phyloP scores from a whole-genome alignment of 139 green algal species.

The Haematococcus lacustris region DNA sequence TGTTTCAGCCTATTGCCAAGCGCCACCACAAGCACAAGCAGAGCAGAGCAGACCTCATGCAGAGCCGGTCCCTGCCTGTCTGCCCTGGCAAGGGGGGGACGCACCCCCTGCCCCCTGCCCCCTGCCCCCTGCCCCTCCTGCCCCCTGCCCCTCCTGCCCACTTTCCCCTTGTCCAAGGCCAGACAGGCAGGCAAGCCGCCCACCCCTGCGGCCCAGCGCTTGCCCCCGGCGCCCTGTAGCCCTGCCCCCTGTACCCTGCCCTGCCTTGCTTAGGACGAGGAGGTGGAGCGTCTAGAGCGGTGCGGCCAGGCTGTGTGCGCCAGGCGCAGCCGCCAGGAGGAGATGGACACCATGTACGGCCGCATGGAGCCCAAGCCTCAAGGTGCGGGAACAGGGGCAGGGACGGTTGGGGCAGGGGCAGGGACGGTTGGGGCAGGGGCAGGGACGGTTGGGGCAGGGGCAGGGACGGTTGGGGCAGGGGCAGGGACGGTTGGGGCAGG shows the following conservation, averaged over 20 bases:
- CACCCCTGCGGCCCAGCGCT: too few relatives aligned
- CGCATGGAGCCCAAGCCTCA: constrained; percentile 51
- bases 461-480: too few relatives aligned
- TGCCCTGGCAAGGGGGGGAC: not conserved
- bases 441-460: too few relatives aligned
- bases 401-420: too few relatives aligned
- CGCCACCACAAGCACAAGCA: too few relatives aligned
- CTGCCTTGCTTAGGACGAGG: constrained; percentile 61
- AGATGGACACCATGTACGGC: constrained; percentile 87
- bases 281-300: constrained; percentile 85
- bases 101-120: not conserved
- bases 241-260: not conserved
- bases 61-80: not conserved
- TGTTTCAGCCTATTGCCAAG: too few relatives aligned
- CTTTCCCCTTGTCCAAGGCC: too few relatives aligned
- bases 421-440: too few relatives aligned
- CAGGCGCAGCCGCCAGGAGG: constrained; percentile 40
- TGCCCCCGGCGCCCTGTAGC: not conserved
- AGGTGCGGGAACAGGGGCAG: too few relatives aligned
- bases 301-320: constrained; percentile 40
- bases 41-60: too few relatives aligned
- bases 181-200: not conserved
- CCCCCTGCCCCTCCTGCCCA: not conserved
- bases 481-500: constrained; percentile 58
- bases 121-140: not conserved